Percentiles rank a stretch among this genome's conserved stretches.
Conservation (phyloP, 768 basidiomycete genomes). For the Tremella yokohamensis region DNA sequence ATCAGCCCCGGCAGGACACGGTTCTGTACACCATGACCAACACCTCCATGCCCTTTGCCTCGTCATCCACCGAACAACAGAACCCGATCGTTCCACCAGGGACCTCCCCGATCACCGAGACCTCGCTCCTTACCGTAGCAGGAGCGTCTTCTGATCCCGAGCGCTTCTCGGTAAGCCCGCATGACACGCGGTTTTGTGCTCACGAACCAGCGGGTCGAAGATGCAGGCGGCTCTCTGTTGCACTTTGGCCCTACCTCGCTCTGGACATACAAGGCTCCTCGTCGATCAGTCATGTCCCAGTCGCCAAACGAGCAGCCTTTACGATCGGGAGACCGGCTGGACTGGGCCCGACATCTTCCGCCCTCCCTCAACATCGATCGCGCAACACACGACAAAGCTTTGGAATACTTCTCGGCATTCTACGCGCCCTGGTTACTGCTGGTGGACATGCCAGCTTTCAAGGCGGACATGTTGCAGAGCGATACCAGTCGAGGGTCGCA, state of each 20-base stretch:
- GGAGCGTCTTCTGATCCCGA: neutral
- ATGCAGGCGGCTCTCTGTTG: constrained; percentile 17
- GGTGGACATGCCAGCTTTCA: constrained; percentile 25
- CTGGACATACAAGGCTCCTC: constrained; percentile 17
- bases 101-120: constrained; percentile 13
- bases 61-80: constrained; percentile 1
- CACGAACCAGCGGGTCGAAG: constrained; percentile 16
- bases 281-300: neutral
- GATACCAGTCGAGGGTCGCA: neutral
- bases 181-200: too few relatives aligned
- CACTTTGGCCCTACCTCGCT: constrained; percentile 26
- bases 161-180: too few relatives aligned
- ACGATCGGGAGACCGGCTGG: constrained; percentile 17
- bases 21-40: neutral
- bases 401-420: constrained; percentile 19
- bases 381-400: constrained; percentile 16
- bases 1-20: neutral
- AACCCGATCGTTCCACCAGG: constrained; percentile 8
- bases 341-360: constrained; percentile 24
- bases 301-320: constrained; percentile 6
- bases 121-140: constrained; percentile 10
- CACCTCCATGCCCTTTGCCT: neutral
- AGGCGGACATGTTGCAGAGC: constrained; percentile 10
- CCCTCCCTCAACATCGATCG: constrained; percentile 11
- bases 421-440: constrained; percentile 23